phyloP scores from a whole-genome alignment of 768 basidiomycete species.

The Mycena amicta region DNA sequence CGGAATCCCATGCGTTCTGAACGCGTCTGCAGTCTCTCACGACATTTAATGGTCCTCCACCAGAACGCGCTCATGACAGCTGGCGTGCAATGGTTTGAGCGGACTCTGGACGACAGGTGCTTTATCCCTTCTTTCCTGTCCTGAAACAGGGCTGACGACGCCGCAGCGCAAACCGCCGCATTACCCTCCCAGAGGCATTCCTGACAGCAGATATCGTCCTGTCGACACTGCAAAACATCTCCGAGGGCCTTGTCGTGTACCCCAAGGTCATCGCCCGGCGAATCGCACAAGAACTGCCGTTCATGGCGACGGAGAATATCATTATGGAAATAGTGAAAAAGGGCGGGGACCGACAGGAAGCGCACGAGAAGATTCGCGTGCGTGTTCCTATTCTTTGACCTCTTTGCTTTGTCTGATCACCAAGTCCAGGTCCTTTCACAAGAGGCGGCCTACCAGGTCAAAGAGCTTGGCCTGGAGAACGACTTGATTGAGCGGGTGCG shows the following conservation, averaged over 20 bases:
- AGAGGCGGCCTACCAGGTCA: slow-evolving; percentile 92
- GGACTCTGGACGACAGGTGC: slow-evolving; percentile 92
- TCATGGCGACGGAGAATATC: slow-evolving; percentile 99
- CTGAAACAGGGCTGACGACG: slow-evolving; percentile 1
- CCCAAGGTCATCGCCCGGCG: slow-evolving; percentile 92
- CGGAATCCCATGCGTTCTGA: slow-evolving; percentile 99
- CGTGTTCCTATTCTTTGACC: slow-evolving; percentile 24
- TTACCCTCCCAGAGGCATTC: slow-evolving; percentile 96
- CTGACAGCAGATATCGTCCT: slow-evolving; percentile 96
- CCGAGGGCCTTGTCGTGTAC: slow-evolving; percentile 99
- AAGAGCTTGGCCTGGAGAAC: slow-evolving; percentile 91
- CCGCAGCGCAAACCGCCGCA: slow-evolving; percentile 88
- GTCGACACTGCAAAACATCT: slow-evolving; percentile 93
- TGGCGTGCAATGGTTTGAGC: slow-evolving; percentile 97
- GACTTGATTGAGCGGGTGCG: slow-evolving; percentile 90
- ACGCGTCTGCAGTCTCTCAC: slow-evolving; percentile 92
- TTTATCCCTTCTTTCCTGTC: neutral
- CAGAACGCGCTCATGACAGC: slow-evolving; percentile 96
- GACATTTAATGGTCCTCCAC: slow-evolving; percentile 94
- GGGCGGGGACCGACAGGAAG: slow-evolving; percentile 94
- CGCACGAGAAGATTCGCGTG: slow-evolving; percentile 93
- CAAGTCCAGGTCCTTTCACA: slow-evolving; percentile 79
- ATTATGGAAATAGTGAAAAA: slow-evolving; percentile 98
- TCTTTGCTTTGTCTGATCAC: neutral
- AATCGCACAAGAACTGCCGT: slow-evolving; percentile 93